A percentile compares a stretch with the other conserved stretches of the same genome.
Evolutionary conservation across 495 filamentous ascomycete species (phyloP).

Genomic region (Aspergillus indologenus): DNA sequence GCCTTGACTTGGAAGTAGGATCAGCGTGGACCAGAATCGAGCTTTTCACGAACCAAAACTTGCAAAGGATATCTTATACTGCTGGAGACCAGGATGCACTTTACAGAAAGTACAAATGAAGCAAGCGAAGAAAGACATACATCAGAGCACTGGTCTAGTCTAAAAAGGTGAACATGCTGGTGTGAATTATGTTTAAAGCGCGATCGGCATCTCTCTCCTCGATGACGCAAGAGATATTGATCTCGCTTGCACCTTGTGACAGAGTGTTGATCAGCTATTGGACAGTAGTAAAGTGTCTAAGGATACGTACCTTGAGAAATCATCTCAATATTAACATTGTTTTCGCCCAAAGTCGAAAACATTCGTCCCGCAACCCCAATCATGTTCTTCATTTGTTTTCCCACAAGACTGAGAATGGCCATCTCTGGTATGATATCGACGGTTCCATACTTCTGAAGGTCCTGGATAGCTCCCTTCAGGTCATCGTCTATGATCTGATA

Average conservation of each 20-base stretch:
- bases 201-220: constrained; percentile 84
- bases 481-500: constrained; percentile 62
- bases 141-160: constrained; percentile 30
- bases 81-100: constrained; percentile 11
- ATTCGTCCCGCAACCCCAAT: constrained; percentile 84
- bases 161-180: constrained; percentile 73
- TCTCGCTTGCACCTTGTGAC: constrained; percentile 84
- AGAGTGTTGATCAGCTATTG: constrained; percentile 18
- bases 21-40: neutral
- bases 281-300: constrained; percentile 11
- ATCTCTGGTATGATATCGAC: constrained; percentile 83
- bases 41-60: neutral
- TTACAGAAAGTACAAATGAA: constrained; percentile 2
- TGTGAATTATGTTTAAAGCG: constrained; percentile 93
- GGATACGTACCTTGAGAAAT: constrained; percentile 79
- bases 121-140: neutral
- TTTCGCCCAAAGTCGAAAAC: constrained; percentile 85
- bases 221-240: constrained; percentile 97
- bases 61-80: constrained; percentile 15
- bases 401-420: constrained; percentile 89
- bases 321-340: constrained; percentile 94
- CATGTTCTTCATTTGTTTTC: constrained; percentile 93
- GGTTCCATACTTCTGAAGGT: constrained; percentile 72
- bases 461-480: constrained; percentile 62
- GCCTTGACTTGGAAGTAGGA: neutral